Evolutionary conservation across 306 rosid species (phyloP).

Genomic region (Casuarina equisetifolia): DNA sequence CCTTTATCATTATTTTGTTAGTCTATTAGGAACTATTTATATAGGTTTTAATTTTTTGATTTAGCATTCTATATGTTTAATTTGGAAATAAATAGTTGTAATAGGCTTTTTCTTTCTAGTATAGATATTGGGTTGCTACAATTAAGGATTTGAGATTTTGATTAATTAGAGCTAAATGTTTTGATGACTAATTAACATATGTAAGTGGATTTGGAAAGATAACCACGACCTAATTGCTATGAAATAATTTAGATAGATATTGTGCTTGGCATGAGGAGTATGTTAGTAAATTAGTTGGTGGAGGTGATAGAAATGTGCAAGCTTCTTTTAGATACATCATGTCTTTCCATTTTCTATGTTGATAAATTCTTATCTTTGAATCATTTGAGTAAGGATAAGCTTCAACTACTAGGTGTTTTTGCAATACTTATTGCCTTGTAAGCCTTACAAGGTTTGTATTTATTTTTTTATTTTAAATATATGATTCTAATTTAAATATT

Average conservation of each 20-base stretch:
- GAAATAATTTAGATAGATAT: conserved; percentile 72
- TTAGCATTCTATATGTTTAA: not conserved
- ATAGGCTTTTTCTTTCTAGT: not conserved
- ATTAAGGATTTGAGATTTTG: not conserved
- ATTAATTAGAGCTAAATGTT: not conserved
- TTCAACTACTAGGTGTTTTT: conserved; percentile 78
- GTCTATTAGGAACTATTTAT: not conserved
- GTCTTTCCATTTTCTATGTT: conserved; percentile 54
- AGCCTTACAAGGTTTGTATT: conserved; percentile 25
- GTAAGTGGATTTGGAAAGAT: conserved; percentile 62
- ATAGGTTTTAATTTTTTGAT: not conserved
- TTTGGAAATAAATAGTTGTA: too few species aligned
- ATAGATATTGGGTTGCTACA: not conserved
- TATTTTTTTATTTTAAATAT: too few species aligned
- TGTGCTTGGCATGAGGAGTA: conserved; percentile 68
- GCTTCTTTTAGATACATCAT: conserved; percentile 71
- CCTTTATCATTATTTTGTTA: not conserved
- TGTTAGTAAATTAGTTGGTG: conserved; percentile 86
- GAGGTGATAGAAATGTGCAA: conserved; percentile 86
- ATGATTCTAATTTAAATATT: not conserved
- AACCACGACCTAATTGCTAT: conserved; percentile 62
- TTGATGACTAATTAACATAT: not conserved
- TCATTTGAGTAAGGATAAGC: conserved; percentile 42
- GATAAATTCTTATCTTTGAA: conserved; percentile 67
- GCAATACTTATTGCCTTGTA: conserved; percentile 83